A percentile compares a stretch with the other conserved stretches of the same genome.
Conservation (phyloP, 495 filamentous ascomycete species). For the Penicillium bialowiezense region DNA sequence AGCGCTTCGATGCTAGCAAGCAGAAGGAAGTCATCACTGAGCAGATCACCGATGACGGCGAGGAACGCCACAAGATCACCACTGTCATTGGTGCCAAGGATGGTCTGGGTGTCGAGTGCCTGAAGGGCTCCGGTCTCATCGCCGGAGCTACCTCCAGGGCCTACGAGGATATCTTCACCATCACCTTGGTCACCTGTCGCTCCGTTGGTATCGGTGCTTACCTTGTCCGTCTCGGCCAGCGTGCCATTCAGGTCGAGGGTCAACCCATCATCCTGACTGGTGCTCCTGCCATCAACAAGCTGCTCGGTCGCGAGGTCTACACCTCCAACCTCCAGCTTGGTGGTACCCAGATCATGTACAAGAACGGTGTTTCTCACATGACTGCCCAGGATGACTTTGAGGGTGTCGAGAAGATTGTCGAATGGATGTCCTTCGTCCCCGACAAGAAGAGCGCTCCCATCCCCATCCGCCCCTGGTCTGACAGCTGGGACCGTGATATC, state of each 20-base stretch:
- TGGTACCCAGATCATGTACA: slow-evolving; percentile 99
- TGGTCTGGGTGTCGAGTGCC: slow-evolving; percentile 94
- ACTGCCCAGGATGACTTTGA: slow-evolving; percentile 97
- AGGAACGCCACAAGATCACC: slow-evolving; percentile 90
- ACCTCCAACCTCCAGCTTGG: slow-evolving; percentile 98
- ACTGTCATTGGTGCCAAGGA: slow-evolving; percentile 94
- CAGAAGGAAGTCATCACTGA: slow-evolving; percentile 85
- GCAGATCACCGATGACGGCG: slow-evolving; percentile 76
- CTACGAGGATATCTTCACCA: slow-evolving; percentile 98
- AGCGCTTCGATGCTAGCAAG: slow-evolving; percentile 81
- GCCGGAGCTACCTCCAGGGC: slow-evolving; percentile 95
- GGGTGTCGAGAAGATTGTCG: slow-evolving; percentile 95
- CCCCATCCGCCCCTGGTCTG: slow-evolving; percentile 79
- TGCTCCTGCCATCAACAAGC: slow-evolving; percentile 95
- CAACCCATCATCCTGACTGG: slow-evolving; percentile 99
- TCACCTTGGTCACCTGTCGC: slow-evolving; percentile 95
- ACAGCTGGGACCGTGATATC: slow-evolving; percentile 91
- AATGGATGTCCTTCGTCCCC: slow-evolving; percentile 95
- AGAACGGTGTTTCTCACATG: slow-evolving; percentile 98
- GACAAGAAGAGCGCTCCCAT: slow-evolving; percentile 88
- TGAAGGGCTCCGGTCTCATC: slow-evolving; percentile 96
- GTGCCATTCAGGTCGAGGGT: slow-evolving; percentile 97
- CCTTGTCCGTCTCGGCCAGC: slow-evolving; percentile 93
- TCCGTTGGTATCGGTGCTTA: slow-evolving; percentile 99
- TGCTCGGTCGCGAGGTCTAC: slow-evolving; percentile 96